These are phyloP conservation scores for Taxillus chinensis DNA, from an alignment of 164 flowering plant genomes.

Conservation along the genomic window DNA sequence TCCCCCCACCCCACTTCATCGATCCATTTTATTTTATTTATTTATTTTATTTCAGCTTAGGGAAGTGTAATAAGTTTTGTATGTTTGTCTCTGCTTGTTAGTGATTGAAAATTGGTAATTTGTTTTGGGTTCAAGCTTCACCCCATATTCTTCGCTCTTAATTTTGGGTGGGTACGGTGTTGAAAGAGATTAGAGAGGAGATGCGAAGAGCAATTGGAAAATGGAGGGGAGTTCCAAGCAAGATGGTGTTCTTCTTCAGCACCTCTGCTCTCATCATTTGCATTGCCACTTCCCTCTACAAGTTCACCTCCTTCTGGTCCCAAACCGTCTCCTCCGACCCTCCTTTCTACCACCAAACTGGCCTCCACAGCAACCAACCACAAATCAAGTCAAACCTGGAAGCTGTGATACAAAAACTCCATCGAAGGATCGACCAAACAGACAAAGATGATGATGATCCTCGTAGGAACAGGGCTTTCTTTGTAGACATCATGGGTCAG, in stretches of 20 bases:
- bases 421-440: constrained; percentile 26
- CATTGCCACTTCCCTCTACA: constrained; percentile 28
- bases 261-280: constrained; percentile 27
- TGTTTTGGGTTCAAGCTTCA: too few relatives aligned
- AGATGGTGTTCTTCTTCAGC: constrained; percentile 26
- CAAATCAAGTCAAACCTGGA: constrained; percentile 14
- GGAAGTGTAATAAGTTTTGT: too few relatives aligned
- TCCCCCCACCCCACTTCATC: not conserved
- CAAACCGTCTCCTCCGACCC: not conserved
- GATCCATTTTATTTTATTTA: too few relatives aligned
- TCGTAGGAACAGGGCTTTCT: constrained; percentile 29
- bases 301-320: constrained; percentile 29
- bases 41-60: not conserved
- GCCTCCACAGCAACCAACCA: not conserved
- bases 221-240: constrained; percentile 24
- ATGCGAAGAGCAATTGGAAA: constrained; percentile 22
- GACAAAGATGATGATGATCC: constrained; percentile 10
- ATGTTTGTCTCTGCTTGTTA: too few relatives aligned
- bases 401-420: constrained; percentile 32
- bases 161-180: too few relatives aligned
- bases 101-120: too few relatives aligned
- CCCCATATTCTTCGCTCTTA: too few relatives aligned
- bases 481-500: constrained; percentile 41
- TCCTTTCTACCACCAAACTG: not conserved
- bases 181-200: not conserved